phyloP scores from a whole-genome alignment of 2,329 filamentous ascomycete species.

The Fusarium sp. region DNA sequence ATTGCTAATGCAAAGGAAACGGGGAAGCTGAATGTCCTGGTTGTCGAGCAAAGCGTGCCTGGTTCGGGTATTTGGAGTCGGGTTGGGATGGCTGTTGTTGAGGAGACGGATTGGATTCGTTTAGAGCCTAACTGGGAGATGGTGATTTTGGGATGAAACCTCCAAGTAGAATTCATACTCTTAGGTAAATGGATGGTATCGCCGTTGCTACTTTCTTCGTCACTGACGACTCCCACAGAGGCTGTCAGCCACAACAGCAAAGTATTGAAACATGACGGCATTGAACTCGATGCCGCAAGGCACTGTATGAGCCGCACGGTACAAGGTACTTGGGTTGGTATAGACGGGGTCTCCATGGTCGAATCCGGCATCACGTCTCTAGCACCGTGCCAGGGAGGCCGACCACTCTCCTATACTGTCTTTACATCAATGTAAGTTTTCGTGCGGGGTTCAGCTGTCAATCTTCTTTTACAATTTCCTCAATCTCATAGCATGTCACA shows the following conservation, averaged over 20 bases:
- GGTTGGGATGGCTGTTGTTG: background rate
- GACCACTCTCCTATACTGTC: background rate
- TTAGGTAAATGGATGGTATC: background rate
- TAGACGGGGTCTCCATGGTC: no score
- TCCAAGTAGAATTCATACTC: background rate
- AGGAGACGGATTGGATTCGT: background rate
- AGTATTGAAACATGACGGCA: no score
- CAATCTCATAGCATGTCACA: no score
- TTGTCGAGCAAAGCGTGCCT: background rate
- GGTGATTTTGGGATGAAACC: background rate
- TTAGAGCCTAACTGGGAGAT: constrained; percentile 3
- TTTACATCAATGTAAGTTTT: background rate
- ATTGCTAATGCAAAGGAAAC: background rate
- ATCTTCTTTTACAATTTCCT: no score
- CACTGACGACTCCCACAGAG: no score
- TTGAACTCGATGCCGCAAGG: no score
- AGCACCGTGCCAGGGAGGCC: background rate
- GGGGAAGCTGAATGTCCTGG: constrained; percentile 6
- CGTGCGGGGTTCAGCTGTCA: background rate
- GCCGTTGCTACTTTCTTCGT: background rate
- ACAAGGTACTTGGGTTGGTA: no score
- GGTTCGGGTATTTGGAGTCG: constrained; percentile 9
- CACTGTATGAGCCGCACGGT: no score
- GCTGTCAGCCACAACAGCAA: no score
- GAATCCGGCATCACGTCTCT: background rate